Percentiles rank a stretch among this genome's conserved stretches.
Conservation (phyloP, 2,329 filamentous ascomycete species). For the Fusarium pseudonygamai region DNA sequence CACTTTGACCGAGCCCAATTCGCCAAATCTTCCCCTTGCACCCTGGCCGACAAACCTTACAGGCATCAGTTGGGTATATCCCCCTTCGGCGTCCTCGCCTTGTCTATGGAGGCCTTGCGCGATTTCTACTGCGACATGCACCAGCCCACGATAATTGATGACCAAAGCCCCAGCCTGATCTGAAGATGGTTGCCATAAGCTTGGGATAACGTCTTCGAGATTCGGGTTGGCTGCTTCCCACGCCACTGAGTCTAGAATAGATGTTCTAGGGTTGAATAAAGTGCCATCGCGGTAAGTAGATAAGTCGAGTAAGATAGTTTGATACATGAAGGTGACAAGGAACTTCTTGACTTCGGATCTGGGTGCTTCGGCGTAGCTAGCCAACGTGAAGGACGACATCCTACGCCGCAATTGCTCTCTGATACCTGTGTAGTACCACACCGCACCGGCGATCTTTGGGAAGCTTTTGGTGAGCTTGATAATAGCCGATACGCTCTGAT, state of each 20-base stretch:
- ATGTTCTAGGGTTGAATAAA: not conserved
- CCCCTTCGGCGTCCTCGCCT: not conserved
- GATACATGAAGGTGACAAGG: not conserved
- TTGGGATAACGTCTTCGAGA: not conserved
- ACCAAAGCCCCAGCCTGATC: not conserved
- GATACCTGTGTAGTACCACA: not conserved
- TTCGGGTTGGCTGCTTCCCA: not conserved
- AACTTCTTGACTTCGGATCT: not conserved
- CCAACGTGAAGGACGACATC: not conserved
- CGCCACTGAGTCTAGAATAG: too few relatives aligned
- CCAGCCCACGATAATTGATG: not conserved
- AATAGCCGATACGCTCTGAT: not conserved
- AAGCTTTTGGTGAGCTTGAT: not conserved
- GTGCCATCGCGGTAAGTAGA: not conserved
- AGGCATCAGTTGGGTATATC: not conserved
- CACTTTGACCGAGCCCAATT: not conserved
- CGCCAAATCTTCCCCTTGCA: not conserved
- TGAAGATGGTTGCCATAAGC: not conserved
- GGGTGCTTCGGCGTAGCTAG: not conserved
- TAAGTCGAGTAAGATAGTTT: not conserved
- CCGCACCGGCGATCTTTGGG: not conserved
- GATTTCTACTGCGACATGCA: not conserved
- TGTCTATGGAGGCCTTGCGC: accelerated
- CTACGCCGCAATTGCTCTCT: not conserved
- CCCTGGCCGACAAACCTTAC: not conserved